These are phyloP conservation scores for Rhizopus arrhizus DNA, from an alignment of 371 early-diverging fungal genomes.

Conservation along the genomic window DNA sequence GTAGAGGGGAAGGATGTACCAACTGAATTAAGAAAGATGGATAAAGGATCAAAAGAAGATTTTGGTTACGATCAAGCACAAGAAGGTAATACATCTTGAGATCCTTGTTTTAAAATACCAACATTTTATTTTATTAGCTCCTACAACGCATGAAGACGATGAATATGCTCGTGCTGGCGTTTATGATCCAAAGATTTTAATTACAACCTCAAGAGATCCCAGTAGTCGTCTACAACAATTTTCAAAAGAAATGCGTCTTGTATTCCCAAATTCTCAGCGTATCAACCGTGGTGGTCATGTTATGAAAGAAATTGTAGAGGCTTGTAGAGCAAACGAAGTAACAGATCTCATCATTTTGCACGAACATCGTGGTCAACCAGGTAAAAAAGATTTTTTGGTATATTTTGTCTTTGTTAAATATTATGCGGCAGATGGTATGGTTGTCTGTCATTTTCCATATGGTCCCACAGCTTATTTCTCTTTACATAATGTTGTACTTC, in stretches of 20 bases:
- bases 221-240: conserved; percentile 93
- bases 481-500: conserved; percentile 94
- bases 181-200: conserved; percentile 91
- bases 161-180: conserved; percentile 95
- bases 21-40: conserved; percentile 79
- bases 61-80: conserved; percentile 90
- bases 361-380: conserved; percentile 97
- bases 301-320: conserved; percentile 93
- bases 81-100: conserved; percentile 49
- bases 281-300: conserved; percentile 98
- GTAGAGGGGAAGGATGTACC: conserved; percentile 87
- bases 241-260: conserved; percentile 96
- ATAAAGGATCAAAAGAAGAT: conserved; percentile 73
- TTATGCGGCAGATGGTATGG: conserved; percentile 80
- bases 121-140: conserved; percentile 57
- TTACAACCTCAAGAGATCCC: conserved; percentile 97
- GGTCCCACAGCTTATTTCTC: conserved; percentile 98
- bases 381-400: conserved; percentile 34
- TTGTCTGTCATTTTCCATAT: conserved; percentile 96
- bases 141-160: conserved; percentile 89
- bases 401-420: not conserved
- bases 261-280: conserved; percentile 96
- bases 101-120: no score
- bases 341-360: conserved; percentile 96
- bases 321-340: conserved; percentile 92